A percentile compares a stretch with the other conserved stretches of the same genome.
These are phyloP conservation scores for Austroboletus niveus DNA, from an alignment of 1,284 basidiomycete genomes.

Conservation along the genomic window DNA sequence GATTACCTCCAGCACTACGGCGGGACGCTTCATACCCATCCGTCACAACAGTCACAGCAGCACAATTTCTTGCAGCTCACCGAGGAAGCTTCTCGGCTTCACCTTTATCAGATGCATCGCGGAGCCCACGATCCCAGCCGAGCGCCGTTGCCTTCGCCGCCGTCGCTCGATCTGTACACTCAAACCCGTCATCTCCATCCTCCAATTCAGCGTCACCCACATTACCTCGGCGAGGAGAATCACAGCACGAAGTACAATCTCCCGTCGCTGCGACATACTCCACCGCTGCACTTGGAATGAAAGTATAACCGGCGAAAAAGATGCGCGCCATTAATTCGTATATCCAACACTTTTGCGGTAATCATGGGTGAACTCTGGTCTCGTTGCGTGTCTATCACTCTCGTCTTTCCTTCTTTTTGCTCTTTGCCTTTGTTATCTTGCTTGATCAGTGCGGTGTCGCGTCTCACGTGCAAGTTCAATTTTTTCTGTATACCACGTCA, in stretches of 20 bases:
- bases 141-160: slow-evolving; percentile 26
- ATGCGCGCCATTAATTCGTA: slow-evolving; percentile 10
- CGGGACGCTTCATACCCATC: slow-evolving; percentile 2
- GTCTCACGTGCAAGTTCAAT: no score
- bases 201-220: slow-evolving; percentile 29
- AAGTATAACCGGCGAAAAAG: slow-evolving; percentile 22
- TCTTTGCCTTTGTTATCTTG: no score
- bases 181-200: slow-evolving; percentile 30
- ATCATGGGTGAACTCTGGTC: no score
- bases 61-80: slow-evolving; percentile 22
- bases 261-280: slow-evolving; percentile 30
- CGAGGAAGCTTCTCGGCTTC: slow-evolving; percentile 31
- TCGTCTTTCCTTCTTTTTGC: no score
- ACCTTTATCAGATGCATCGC: slow-evolving; percentile 35
- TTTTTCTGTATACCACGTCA: no score
- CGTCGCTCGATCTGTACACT: slow-evolving; percentile 34
- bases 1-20: slow-evolving; percentile 33
- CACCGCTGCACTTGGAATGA: slow-evolving; percentile 35
- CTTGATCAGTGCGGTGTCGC: no score
- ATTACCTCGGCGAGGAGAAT: slow-evolving; percentile 33
- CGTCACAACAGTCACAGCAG: slow-evolving; percentile 19
- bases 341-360: no score
- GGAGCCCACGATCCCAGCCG: slow-evolving; percentile 33
- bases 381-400: no score
- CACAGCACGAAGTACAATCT: slow-evolving; percentile 35